phyloP scores from a whole-genome alignment of 2,329 filamentous ascomycete species.

The Diaporthe sp. region DNA sequence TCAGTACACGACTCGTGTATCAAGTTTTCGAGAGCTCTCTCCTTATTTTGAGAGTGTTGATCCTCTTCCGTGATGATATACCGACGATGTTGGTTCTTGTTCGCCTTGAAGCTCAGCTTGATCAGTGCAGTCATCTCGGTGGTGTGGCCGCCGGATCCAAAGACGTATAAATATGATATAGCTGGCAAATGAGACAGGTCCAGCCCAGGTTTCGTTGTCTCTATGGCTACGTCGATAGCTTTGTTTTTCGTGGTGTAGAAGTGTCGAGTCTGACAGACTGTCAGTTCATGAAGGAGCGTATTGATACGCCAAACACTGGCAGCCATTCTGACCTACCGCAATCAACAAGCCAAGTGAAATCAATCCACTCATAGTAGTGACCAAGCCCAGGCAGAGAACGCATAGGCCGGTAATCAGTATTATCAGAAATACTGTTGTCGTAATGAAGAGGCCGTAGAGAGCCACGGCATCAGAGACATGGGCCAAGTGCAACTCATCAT shows the following conservation, averaged over 20 bases:
- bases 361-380: slow-evolving; percentile 1
- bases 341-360: slow-evolving; percentile 13
- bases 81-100: slow-evolving; percentile 75
- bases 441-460: slow-evolving; percentile 25
- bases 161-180: slow-evolving; percentile 80
- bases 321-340: not conserved
- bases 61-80: slow-evolving; percentile 88
- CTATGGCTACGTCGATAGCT: slow-evolving; percentile 35
- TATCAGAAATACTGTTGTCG: slow-evolving; percentile 10
- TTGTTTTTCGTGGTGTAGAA: slow-evolving; percentile 10
- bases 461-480: slow-evolving; percentile 8
- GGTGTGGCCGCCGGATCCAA: slow-evolving; percentile 95
- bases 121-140: slow-evolving; percentile 94
- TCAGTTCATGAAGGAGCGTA: not conserved
- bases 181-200: slow-evolving; percentile 44
- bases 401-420: not conserved
- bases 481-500: slow-evolving; percentile 28
- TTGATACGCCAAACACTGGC: not conserved
- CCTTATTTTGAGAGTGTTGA: slow-evolving; percentile 74
- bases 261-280: slow-evolving; percentile 14
- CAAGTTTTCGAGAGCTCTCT: slow-evolving; percentile 73
- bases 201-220: slow-evolving; percentile 34
- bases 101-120: slow-evolving; percentile 66
- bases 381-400: slow-evolving; percentile 14
- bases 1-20: slow-evolving; percentile 52